Conservation (phyloP, 371 early-diverging fungal genomes). For the Rhizopus delemar region DNA sequence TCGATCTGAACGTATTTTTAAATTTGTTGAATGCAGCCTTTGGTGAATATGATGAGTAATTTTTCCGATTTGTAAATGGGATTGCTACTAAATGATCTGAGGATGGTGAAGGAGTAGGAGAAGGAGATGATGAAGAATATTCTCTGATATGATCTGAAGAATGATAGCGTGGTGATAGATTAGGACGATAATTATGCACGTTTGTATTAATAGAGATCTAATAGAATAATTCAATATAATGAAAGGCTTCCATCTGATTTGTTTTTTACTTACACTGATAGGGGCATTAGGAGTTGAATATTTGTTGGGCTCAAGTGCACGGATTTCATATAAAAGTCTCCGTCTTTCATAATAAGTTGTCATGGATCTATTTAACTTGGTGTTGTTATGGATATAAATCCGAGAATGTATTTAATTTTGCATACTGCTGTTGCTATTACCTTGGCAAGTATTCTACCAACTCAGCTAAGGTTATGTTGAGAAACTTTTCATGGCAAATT, state of each 20-base stretch:
- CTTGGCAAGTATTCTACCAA: constrained; percentile 45
- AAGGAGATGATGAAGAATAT: constrained; percentile 21
- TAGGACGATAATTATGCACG: constrained; percentile 21
- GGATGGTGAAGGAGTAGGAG: constrained; percentile 9
- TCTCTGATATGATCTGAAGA: constrained; percentile 24
- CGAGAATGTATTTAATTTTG: neutral
- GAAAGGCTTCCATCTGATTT: neutral
- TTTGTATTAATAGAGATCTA: constrained; percentile 33
- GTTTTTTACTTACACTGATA: constrained; percentile 14
- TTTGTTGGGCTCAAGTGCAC: constrained; percentile 28
- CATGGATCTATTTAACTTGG: constrained; percentile 23
- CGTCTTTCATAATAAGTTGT: constrained; percentile 51
- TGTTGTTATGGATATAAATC: constrained; percentile 7
- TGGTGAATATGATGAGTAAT: constrained; percentile 31
- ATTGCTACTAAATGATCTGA: constrained; percentile 1
- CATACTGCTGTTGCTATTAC: constrained; percentile 7
- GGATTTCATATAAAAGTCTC: constrained; percentile 50
- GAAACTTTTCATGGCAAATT: constrained; percentile 41
- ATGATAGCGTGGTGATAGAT: constrained; percentile 11
- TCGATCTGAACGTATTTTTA: constrained; percentile 32
- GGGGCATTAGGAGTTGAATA: constrained; percentile 15
- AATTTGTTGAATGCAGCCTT: constrained; percentile 42
- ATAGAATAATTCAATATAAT: neutral
- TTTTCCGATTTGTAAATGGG: constrained; percentile 4
- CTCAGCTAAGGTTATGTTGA: constrained; percentile 43